These are phyloP conservation scores for Cucumis melo DNA, from an alignment of 306 rosid species.

Conservation along the genomic window DNA sequence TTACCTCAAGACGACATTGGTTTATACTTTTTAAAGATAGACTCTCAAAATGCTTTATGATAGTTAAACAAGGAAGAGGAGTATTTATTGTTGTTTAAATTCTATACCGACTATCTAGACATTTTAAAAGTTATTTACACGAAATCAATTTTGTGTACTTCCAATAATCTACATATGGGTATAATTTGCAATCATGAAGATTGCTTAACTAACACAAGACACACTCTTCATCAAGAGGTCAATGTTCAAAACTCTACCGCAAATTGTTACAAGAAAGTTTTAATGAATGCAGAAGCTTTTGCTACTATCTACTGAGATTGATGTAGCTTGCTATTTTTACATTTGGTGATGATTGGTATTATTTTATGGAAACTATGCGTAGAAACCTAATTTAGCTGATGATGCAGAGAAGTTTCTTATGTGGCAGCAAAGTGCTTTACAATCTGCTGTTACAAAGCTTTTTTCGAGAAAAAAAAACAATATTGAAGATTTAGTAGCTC, in stretches of 20 bases:
- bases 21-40: neutral
- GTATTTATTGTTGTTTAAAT: too few species aligned
- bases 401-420: constrained; percentile 70
- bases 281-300: neutral
- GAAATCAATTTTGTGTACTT: neutral
- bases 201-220: too few species aligned
- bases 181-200: too few species aligned
- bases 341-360: neutral
- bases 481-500: constrained; percentile 45
- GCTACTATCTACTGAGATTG: neutral
- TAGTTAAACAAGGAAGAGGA: neutral
- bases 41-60: neutral
- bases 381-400: constrained; percentile 48
- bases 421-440: constrained; percentile 39
- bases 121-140: neutral
- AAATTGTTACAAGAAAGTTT: too few species aligned
- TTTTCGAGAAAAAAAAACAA: constrained; percentile 35
- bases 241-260: too few species aligned
- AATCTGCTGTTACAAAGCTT: constrained; percentile 32
- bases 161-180: neutral
- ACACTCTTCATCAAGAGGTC: too few species aligned
- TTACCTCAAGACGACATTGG: neutral
- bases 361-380: constrained; percentile 3
- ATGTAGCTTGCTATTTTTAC: neutral
- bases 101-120: neutral